Base-by-base conservation (phyloP, 129 eudicot genomes). In the Flaveria trinervia region DNA sequence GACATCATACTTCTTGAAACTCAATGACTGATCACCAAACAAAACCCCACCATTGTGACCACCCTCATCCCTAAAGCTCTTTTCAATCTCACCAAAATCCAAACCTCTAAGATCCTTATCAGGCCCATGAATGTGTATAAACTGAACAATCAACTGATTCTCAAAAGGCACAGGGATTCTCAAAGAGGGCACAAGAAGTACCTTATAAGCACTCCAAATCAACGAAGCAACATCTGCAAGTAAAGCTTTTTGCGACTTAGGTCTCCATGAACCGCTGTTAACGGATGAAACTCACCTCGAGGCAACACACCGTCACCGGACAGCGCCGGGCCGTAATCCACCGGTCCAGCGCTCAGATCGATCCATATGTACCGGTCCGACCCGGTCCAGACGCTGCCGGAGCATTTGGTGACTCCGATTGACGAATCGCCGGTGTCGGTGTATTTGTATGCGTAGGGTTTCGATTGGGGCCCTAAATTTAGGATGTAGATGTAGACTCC, bases 281-380 rank as follows among this genome's bases (percentile, higher is more conserved):
- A 43, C 0, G 97, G 98, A 61, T 94, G 98, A 80, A 91, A 94
- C 74, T 94, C 97, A 2, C 98, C 98, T 49, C 83, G 76, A 0
- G 98, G 98, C 44, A 94, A 65, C 23, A 94, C 92, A 25, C 98
- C 98, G 57, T 94, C 97, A 18, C 97, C 97, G 0, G 98, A 87
- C 9, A 94, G 77, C 9, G 91, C 96, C 15, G 98, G 98, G 17
- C 98, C 98, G 30, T 93, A 93, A 45, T 93, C 98, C 1, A 93
- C 92, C n/a, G 98, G 98, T 3, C 98, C 98, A 0, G 98, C 98
- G 2, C 87, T 88, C 73, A 94, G 76, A 78, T 94, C 98, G n/a
- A 94, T 82, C 97, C 98, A 94, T 76, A 91, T 33, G 64, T 94
- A 94, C 57, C 97, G 83, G 9, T 83, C 87, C 45, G 84, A 84